A percentile compares a stretch with the other conserved stretches of the same genome.
phyloP scores from a whole-genome alignment of 306 rosid genomes.

The Hippophae gyantsensis region DNA sequence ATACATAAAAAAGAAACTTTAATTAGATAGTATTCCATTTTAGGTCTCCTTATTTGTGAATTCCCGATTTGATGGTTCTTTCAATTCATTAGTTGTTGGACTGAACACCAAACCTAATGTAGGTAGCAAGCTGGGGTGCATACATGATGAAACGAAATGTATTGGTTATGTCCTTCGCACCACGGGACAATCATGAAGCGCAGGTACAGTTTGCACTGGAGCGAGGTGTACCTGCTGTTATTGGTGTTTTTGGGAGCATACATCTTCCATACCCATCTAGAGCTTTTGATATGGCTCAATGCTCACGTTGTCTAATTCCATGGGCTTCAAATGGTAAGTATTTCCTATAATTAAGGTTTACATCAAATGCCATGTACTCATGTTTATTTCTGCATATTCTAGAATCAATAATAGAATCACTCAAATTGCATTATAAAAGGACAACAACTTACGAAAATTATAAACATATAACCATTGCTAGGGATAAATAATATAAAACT shows the following conservation, averaged over 20 bases:
- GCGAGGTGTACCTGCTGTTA: conserved; percentile 89
- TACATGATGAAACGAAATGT: conserved; percentile 83
- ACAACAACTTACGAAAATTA: background rate
- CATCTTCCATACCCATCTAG: conserved; percentile 86
- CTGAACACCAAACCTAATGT: conserved; percentile 28
- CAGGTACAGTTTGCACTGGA: conserved; percentile 96
- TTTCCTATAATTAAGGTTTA: conserved; percentile 10
- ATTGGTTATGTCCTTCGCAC: conserved; percentile 89
- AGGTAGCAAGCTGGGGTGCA: conserved; percentile 99
- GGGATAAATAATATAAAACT: background rate
- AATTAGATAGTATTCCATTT: conserved; percentile 12
- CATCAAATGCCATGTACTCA: background rate
- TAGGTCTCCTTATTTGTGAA: conserved; percentile 13
- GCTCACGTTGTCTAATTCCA: conserved; percentile 92
- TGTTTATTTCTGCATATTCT: conserved; percentile 12
- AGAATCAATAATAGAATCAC: background rate
- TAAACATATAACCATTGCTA: background rate
- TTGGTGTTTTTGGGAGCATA: conserved; percentile 86
- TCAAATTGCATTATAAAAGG: background rate
- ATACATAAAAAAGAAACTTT: background rate
- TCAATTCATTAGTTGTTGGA: conserved; percentile 17
- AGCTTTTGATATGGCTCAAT: conserved; percentile 96
- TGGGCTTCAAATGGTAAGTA: conserved; percentile 82
- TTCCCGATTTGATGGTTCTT: conserved; percentile 9
- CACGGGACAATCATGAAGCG: conserved; percentile 96